A percentile compares a stretch with the other conserved stretches of the same genome.
Evolutionary conservation across 371 early-diverging fungal genomes (phyloP).

Genomic region (Lichtheimia ornata): DNA sequence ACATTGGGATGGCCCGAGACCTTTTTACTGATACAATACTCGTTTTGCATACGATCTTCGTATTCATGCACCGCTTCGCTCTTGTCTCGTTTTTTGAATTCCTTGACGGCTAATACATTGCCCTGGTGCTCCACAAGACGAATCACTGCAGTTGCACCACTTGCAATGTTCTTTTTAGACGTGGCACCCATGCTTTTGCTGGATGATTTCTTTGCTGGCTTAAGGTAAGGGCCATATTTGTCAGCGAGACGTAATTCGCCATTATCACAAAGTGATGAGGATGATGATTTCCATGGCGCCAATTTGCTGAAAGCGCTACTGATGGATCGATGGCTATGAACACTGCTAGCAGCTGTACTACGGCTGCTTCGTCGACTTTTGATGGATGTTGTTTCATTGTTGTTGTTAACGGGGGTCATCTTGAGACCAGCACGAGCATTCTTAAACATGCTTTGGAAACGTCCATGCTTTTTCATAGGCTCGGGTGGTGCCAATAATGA

Average conservation of each 20-base stretch:
- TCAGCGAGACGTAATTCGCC: constrained; percentile 11
- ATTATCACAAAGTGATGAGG: constrained; percentile 2
- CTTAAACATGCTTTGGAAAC: constrained; percentile 8
- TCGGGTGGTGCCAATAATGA: constrained; percentile 15
- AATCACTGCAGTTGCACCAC: constrained; percentile 54
- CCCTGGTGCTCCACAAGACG: constrained; percentile 65
- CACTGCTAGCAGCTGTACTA: too few species aligned
- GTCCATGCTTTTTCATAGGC: constrained; percentile 43
- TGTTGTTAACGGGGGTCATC: constrained; percentile 24
- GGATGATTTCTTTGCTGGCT: constrained; percentile 12
- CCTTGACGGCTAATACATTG: constrained; percentile 50
- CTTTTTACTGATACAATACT: constrained; percentile 72
- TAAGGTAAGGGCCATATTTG: constrained; percentile 46
- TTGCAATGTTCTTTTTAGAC: constrained; percentile 41
- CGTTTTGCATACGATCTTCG: constrained; percentile 66
- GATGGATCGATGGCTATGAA: background rate
- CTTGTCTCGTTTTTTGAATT: constrained; percentile 58
- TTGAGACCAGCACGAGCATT: constrained; percentile 16
- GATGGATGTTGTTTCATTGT: background rate
- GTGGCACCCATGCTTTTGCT: constrained; percentile 38
- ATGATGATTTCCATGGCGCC: background rate
- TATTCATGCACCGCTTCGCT: constrained; percentile 66
- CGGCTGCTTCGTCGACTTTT: too few species aligned
- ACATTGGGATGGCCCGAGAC: constrained; percentile 68
- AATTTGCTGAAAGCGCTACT: too few species aligned